Evolutionary conservation across 176 grass and related monocot species (phyloP), one percentile per base, ranked within the genome.

Genomic region (Eragrostis nindensis): DNA sequence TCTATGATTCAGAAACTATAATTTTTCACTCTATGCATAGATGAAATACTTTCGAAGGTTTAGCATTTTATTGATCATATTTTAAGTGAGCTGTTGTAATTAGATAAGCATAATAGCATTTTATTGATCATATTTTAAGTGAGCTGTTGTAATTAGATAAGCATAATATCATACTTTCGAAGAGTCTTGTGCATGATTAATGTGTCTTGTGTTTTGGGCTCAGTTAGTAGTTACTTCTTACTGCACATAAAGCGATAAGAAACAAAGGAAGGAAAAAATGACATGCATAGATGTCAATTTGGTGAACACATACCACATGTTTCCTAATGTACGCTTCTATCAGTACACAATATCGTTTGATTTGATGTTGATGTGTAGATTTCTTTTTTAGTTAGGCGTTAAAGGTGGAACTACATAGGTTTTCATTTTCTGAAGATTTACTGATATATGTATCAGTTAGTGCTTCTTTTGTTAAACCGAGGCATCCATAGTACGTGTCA

Each of bases 41-140:
- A 71, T 71, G 66, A 65, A 57, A 47, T 67, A 24, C 71, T 89
- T 85, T 68, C 39, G 40, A 40, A 79, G 25, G 61, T 1, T 73
- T 47, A 42, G 63, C 56, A 70, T 61, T 73, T 30, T 70, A 36
- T 61, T 70, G 49, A 71, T 18, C 16, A 5, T 76, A 15, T 86
- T 66, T 70, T 80, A 76, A 41, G 65, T 81, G 17, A 71, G 77
- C 44, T 82, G 62, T 69, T 82, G 40, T 82, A 82, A 64, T 46
- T 39, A 40, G 15, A 19, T 68, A 77, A 39, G 13, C 25, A 69
- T 61, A 77, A 70, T 68, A n/a, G n/a, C n/a, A n/a, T n/a, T n/a
- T n/a, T n/a, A n/a, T n/a, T n/a, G n/a, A n/a, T n/a, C n/a, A n/a
- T n/a, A n/a, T n/a, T n/a, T n/a, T n/a, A n/a, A n/a, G n/a, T n/a